phyloP scores from a whole-genome alignment of 805 yeast species.

The Schizosaccharomyces octosporus region DNA sequence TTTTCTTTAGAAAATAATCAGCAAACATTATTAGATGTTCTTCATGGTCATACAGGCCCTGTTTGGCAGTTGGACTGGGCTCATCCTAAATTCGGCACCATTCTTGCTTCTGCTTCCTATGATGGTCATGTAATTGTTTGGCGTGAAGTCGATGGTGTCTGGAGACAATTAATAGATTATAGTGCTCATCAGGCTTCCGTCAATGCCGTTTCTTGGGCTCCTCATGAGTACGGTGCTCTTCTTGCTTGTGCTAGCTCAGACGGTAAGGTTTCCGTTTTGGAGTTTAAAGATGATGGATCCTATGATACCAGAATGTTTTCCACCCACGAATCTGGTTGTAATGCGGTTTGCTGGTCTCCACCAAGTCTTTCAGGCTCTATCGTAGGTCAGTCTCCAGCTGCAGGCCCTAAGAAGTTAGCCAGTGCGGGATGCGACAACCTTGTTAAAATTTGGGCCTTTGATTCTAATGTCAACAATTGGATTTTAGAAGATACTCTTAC shows the following conservation, averaged over 20 bases:
- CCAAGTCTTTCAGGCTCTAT: conserved; percentile 6
- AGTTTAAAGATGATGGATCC: conserved; percentile 73
- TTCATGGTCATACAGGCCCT: conserved; percentile 89
- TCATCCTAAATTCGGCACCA: conserved; percentile 90
- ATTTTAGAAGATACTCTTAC: conserved; percentile 50
- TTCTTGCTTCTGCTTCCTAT: conserved; percentile 80
- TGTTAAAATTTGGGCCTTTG: conserved; percentile 67
- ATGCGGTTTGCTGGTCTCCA: conserved; percentile 80
- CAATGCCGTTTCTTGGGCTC: conserved; percentile 89
- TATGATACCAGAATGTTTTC: conserved; percentile 24
- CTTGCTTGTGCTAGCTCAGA: conserved; percentile 79
- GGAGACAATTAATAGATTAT: conserved; percentile 75
- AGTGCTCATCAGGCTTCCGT: conserved; percentile 81
- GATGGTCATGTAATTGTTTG: conserved; percentile 87
- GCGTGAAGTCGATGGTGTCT: conserved; percentile 70
- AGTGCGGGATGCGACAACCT: conserved; percentile 90
- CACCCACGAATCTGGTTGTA: conserved; percentile 86
- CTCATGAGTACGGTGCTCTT: conserved; percentile 86
- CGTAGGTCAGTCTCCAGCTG: conserved; percentile 11
- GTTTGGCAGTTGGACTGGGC: conserved; percentile 99
- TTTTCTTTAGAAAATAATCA: conserved; percentile 36
- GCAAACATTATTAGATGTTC: conserved; percentile 60
- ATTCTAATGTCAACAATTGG: conserved; percentile 27
- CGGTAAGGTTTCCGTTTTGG: conserved; percentile 75
- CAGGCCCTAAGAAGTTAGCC: conserved; percentile 8